Evolutionary conservation across 2,329 filamentous ascomycete species (phyloP).

Genomic region (Leptographium lundbergii): DNA sequence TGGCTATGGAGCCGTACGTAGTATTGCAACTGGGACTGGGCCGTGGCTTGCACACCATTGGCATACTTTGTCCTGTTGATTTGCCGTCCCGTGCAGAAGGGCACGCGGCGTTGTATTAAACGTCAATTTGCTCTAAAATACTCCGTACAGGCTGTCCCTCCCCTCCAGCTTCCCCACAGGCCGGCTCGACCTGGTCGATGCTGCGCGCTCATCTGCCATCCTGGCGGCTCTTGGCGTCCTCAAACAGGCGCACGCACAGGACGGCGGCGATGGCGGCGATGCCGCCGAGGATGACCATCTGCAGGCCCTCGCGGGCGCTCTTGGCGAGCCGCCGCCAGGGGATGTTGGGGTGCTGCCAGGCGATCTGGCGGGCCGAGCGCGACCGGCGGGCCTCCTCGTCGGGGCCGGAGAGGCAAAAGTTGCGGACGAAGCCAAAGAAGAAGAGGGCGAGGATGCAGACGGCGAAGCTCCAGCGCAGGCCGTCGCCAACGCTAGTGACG

Average conservation of each 20-base stretch:
- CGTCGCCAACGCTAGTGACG: conserved; percentile 15
- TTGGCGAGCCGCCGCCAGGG: conserved; percentile 14
- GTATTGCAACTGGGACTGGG: too few species aligned
- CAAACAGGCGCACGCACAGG: conserved; percentile 17
- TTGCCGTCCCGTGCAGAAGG: too few species aligned
- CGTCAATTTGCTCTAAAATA: too few species aligned
- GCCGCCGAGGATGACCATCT: conserved; percentile 20
- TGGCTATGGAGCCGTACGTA: too few species aligned
- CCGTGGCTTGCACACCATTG: too few species aligned
- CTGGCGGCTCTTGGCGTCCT: conserved; percentile 1
- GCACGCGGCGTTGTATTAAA: too few species aligned
- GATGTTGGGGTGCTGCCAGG: conserved; percentile 1
- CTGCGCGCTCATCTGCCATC: not conserved
- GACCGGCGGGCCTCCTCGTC: too few species aligned
- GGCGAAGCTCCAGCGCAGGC: conserved; percentile 19
- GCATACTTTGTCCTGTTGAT: too few species aligned
- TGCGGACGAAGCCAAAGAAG: conserved; percentile 18
- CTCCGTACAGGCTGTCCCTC: too few species aligned
- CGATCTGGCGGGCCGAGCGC: not conserved
- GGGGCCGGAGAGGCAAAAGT: conserved; percentile 11
- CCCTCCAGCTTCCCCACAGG: too few species aligned
- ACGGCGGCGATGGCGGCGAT: conserved; percentile 19
- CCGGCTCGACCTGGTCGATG: too few species aligned
- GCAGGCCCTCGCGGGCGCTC: conserved; percentile 16
- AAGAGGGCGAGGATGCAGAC: conserved; percentile 19